Conservation (phyloP, 805 yeast genomes). For the Candida hungchunana region DNA sequence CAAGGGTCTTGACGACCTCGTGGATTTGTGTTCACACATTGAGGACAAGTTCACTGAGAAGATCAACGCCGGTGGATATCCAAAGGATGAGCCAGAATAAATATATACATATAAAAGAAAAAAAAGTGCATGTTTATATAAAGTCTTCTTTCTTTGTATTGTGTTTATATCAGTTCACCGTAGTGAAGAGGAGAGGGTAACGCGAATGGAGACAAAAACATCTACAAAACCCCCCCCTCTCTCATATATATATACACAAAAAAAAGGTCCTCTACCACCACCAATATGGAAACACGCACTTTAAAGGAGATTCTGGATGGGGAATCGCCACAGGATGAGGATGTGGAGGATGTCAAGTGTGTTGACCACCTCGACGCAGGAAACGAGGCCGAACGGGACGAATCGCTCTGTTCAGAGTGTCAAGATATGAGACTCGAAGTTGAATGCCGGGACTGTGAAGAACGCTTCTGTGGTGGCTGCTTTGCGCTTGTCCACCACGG, state of each 20-base stretch:
- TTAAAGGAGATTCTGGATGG: slow-evolving; percentile 37
- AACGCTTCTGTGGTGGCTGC: slow-evolving; percentile 66
- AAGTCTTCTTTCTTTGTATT: background rate
- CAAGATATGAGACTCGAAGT: slow-evolving; percentile 67
- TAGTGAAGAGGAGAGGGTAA: too few species aligned
- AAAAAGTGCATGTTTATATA: too few species aligned
- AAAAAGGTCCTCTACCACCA: slow-evolving; percentile 4
- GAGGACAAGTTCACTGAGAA: slow-evolving; percentile 74
- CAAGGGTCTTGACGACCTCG: slow-evolving; percentile 82
- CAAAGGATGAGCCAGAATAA: slow-evolving; percentile 41
- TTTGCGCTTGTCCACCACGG: slow-evolving; percentile 65
- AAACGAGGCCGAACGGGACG: slow-evolving; percentile 30
- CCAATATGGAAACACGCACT: slow-evolving; percentile 21
- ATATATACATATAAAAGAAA: too few species aligned
- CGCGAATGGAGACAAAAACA: too few species aligned
- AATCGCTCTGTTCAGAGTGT: slow-evolving; percentile 61
- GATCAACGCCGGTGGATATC: slow-evolving; percentile 51
- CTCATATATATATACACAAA: too few species aligned
- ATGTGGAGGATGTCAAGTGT: slow-evolving; percentile 18
- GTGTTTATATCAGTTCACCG: too few species aligned
- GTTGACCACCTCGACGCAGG: slow-evolving; percentile 16
- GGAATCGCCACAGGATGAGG: slow-evolving; percentile 26
- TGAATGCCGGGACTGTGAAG: slow-evolving; percentile 59
- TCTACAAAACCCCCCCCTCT: too few species aligned
- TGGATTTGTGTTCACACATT: slow-evolving; percentile 76